Percentiles rank a stretch among this genome's conserved stretches.
Conservation (phyloP, 1,284 basidiomycete genomes). For the Tilletiaria anomala region DNA sequence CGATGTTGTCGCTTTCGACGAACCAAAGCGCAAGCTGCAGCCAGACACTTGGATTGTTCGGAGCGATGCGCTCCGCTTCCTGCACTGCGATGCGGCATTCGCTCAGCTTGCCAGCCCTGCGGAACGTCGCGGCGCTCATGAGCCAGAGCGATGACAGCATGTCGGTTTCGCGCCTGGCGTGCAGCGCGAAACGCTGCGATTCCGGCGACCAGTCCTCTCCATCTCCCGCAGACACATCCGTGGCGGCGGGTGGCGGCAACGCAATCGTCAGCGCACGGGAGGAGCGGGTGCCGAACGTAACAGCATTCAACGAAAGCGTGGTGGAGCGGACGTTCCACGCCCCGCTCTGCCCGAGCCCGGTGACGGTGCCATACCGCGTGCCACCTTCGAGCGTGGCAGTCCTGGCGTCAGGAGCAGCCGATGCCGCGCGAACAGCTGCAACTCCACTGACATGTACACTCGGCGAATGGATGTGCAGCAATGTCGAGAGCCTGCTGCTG, state of each 20-base stretch:
- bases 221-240: background rate
- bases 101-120: conserved; percentile 71
- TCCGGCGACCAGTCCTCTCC: background rate
- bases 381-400: too few relatives aligned
- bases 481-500: background rate
- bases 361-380: background rate
- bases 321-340: too few relatives aligned
- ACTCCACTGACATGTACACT: background rate
- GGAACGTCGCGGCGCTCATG: conserved; percentile 82
- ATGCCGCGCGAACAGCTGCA: background rate
- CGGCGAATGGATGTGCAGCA: background rate
- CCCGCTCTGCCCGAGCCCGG: background rate
- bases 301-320: background rate
- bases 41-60: conserved; percentile 78
- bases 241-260: background rate
- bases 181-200: background rate
- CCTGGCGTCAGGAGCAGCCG: background rate
- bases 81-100: conserved; percentile 80
- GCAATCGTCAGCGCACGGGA: too few relatives aligned
- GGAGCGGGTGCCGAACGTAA: background rate
- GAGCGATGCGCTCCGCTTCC: conserved; percentile 81
- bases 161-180: conserved; percentile 12
- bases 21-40: conserved; percentile 50
- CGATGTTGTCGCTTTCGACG: conserved; percentile 4
- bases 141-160: conserved; percentile 77